Evolutionary conservation across 2,329 filamentous ascomycete genomes (phyloP).

Genomic region (Dactylellina sp.): DNA sequence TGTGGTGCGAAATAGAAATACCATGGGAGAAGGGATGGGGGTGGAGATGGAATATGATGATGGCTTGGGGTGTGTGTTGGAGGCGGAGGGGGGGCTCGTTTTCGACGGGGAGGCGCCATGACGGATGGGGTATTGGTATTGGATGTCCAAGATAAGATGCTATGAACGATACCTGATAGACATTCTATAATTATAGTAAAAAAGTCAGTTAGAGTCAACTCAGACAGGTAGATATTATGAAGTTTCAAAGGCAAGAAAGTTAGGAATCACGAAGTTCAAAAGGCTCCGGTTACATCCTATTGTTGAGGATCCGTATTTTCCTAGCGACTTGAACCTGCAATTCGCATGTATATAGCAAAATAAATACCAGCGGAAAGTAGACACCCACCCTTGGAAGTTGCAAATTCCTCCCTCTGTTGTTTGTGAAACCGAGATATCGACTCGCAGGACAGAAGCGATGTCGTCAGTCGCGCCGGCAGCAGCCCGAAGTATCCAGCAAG

Average conservation of each 20-base stretch:
- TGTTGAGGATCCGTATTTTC: too few species aligned
- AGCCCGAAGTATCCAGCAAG: constrained; percentile 28
- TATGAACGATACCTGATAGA: not conserved
- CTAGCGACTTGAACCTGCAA: too few species aligned
- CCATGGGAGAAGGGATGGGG: constrained; percentile 74
- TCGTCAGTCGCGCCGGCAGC: constrained; percentile 27
- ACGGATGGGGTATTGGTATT: not conserved
- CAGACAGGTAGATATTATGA: not conserved
- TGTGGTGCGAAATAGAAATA: constrained; percentile 88
- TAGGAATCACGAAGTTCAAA: too few species aligned
- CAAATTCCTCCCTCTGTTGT: not conserved
- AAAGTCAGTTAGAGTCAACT: too few species aligned
- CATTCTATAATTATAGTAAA: not conserved
- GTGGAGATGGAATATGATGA: constrained; percentile 55
- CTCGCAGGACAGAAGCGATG: not conserved
- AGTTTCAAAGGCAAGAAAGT: not conserved
- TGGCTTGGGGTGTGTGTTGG: constrained; percentile 55
- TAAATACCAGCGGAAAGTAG: not conserved
- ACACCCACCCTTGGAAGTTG: not conserved
- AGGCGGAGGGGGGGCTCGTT: constrained; percentile 44
- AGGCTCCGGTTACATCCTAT: too few species aligned
- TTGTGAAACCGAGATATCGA: not conserved
- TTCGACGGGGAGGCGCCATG: constrained; percentile 48
- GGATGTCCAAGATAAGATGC: not conserved
- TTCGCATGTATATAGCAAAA: not conserved